Evolutionary conservation across 2,329 filamentous ascomycete genomes (phyloP), one percentile per base, ranked within the genome.

Genomic region (Ceratocystis cubensis): DNA sequence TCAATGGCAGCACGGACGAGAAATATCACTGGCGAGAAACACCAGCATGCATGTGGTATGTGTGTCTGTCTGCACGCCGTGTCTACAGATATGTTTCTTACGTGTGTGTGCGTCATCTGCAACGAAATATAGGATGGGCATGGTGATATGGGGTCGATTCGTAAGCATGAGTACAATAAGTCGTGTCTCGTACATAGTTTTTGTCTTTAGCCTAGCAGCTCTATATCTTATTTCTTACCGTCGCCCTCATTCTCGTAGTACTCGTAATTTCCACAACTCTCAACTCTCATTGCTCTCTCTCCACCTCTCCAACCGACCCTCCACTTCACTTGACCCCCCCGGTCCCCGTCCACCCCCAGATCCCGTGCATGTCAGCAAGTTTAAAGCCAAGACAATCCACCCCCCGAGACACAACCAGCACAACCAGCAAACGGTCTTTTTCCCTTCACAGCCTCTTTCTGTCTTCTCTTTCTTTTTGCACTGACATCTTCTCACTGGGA

Each of bases 1-100:
- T 15, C 25, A 57, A 37, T n/a, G 56, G 15, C 17, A 59, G 56
- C 56, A 59, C 56, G 56, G 56, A 59, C 28, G 56, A 59, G 56
- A 59, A 28, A 37, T 37, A 59, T 33, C 56, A 59, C 15, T 30
- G 33, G 28, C 56, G 56, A 59, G 56, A 59, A 59, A 59, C 28
- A 20, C 6, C 20, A 8, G 25, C 53, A 57, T 22, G 48, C 22
- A 57, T 33, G 53, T 17, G 53, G 53, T 17, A 30, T 53, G 22
- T 53, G 48, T 53, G 20, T 15, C 6, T 8, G 22, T 15, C 22
- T 25, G 8, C 25, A 8, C 10, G 33, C 33, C 8, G 48, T 53
- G 25, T 53, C 46, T 53, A 53, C 25, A 20, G 25, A 22, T 53
- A 53, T 53, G 8, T 7, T 28, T 22, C 25, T 53, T 13, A 25